A percentile compares a stretch with the other conserved stretches of the same genome.
phyloP scores from a whole-genome alignment of 257 asterid species.

The Salvia hispanica region DNA sequence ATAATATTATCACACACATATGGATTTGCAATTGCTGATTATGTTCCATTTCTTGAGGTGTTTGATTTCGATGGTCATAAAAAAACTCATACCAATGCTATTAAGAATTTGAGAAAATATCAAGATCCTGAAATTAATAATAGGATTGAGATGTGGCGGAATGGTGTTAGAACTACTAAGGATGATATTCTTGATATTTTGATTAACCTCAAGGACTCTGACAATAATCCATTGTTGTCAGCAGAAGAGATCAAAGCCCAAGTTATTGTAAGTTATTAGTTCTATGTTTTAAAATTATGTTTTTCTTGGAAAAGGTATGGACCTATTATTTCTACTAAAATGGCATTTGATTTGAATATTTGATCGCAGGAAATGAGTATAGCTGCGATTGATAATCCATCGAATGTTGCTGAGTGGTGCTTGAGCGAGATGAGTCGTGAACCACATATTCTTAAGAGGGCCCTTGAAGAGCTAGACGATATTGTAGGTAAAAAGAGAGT shows the following conservation, averaged over 20 bases:
- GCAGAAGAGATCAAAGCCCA: conserved; percentile 37
- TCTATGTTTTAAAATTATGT: no score
- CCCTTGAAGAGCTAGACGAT: no score
- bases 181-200: conserved; percentile 28
- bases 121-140: conserved; percentile 28
- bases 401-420: neutral
- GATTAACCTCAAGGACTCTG: conserved; percentile 27
- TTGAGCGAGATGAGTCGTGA: no score
- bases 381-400: neutral
- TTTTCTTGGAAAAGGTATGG: no score
- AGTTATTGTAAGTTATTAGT: neutral
- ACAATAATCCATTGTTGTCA: conserved; percentile 25
- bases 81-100: conserved; percentile 13
- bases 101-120: conserved; percentile 16
- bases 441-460: no score
- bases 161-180: conserved; percentile 25
- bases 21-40: conserved; percentile 22
- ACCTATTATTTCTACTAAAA: no score
- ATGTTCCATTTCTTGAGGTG: conserved; percentile 21
- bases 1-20: no score
- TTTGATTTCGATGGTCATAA: conserved; percentile 40
- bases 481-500: neutral
- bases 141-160: conserved; percentile 37
- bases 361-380: neutral
- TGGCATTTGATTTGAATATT: no score